Evolutionary conservation across 2,329 filamentous ascomycete genomes (phyloP).

Genomic region (Trichoderma hamatum): DNA sequence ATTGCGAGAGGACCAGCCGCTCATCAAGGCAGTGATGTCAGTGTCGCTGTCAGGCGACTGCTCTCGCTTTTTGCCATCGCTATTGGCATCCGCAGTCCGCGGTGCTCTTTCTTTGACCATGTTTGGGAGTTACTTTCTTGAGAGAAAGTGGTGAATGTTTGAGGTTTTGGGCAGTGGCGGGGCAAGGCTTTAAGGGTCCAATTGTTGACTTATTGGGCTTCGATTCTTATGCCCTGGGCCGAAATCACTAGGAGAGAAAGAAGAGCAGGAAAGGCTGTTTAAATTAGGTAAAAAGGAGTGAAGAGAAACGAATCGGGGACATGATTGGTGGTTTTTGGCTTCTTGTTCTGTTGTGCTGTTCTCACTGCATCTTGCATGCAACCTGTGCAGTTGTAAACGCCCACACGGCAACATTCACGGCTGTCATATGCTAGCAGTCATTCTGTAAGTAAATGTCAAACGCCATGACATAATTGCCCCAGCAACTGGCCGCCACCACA

Average conservation of each 20-base stretch:
- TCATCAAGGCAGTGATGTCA: constrained; percentile 41
- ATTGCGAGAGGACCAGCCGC: constrained; percentile 37
- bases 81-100: constrained; percentile 44
- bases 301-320: constrained; percentile 38
- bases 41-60: constrained; percentile 40
- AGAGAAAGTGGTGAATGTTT: constrained; percentile 17
- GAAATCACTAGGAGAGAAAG: neutral
- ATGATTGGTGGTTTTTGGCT: constrained; percentile 34
- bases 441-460: constrained; percentile 9
- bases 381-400: constrained; percentile 24
- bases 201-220: constrained; percentile 9
- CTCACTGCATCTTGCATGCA: constrained; percentile 29
- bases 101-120: constrained; percentile 55
- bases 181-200: constrained; percentile 12
- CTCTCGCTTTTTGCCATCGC: constrained; percentile 35
- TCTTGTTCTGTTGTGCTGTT: constrained; percentile 35
- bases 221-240: neutral
- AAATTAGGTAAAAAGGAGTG: constrained; percentile 32
- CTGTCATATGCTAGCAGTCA: constrained; percentile 17
- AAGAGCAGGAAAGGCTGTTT: constrained; percentile 23
- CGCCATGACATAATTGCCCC: constrained; percentile 38
- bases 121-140: constrained; percentile 26
- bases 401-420: constrained; percentile 23
- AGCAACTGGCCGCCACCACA: constrained; percentile 33
- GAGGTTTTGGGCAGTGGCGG: constrained; percentile 9